Base-by-base conservation (phyloP, 2,329 filamentous ascomycete species). In the Fusarium chlamydosporum region DNA sequence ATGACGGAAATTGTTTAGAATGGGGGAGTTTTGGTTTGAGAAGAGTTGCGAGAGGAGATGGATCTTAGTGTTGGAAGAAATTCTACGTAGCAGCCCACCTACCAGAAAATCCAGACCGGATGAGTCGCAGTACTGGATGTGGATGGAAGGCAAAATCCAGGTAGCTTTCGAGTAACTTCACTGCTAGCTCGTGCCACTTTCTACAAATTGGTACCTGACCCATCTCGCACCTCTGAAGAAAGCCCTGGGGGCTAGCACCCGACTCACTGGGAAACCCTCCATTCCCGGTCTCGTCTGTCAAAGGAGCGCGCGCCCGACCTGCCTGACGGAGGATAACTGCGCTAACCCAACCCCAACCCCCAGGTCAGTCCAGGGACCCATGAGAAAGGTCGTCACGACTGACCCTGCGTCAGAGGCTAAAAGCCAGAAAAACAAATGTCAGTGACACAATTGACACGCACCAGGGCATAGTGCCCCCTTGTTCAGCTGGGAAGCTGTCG, bases 71-170 rank as follows among this genome's bases (percentile, higher is more conserved):
- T 53, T 53, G 61, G 66, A 57, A 69, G 47, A 69, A 69, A 64
- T 70, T 70, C 67, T 70, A 23, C 23, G 23, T 23, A 42, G 54
- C 50, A 69, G 53, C 57, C 67, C 67, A 70, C 57, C 56, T 67
- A 48, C 48, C 42, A 59, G 54, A 70, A 69, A 67, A 53, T 64
- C 56, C 38, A 38, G 46, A 38, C 40, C 23, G 23, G 33, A 50
- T 20, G 15, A 47, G 50, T 55, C 47, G 56, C 51, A 34, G 47
- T 46, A 43, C 46, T 37, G 20, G 23, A 38, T 38, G 33, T 41
- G 50, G 12, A 43, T 41, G 50, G 12, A 43, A 13, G 40, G 20
- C 8, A 37, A 29, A 11, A 34, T 18, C 7, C 11, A 43, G n/a
- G 65, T 68, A 56, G 41, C 41, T 38, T 3, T 7, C 5, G 11